Percentiles rank a stretch among this genome's conserved stretches.
These are phyloP conservation scores for Phytopythium aichiense DNA, from an alignment of 352 stramenopile genomes.

Conservation along the genomic window DNA sequence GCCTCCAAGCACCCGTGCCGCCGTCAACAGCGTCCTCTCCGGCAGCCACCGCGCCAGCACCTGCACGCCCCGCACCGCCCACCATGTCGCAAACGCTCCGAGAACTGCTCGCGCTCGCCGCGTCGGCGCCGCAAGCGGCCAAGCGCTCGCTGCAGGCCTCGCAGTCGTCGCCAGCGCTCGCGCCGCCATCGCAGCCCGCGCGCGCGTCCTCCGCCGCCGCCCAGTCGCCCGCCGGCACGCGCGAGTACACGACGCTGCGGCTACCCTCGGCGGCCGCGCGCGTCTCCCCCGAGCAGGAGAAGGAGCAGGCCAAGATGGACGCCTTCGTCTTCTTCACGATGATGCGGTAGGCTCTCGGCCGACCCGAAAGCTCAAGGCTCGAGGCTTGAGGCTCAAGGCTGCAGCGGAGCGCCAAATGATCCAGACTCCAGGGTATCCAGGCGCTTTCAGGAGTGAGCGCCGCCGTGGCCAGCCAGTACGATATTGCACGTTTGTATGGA, in stretches of 20 bases:
- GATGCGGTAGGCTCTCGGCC: constrained; percentile 25
- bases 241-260: constrained; percentile 17
- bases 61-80: constrained; percentile 15
- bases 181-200: constrained; percentile 16
- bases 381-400: no score
- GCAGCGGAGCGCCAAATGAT: no score
- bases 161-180: constrained; percentile 7
- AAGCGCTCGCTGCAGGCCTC: constrained; percentile 28
- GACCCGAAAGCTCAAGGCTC: no score
- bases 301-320: constrained; percentile 39
- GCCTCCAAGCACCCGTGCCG: constrained; percentile 27
- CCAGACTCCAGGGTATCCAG: no score
- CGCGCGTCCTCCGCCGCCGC: constrained; percentile 6
- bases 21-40: constrained; percentile 20
- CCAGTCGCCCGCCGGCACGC: constrained; percentile 22
- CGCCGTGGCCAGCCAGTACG: no score
- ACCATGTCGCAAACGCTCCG: constrained; percentile 43
- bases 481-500: constrained; percentile 1
- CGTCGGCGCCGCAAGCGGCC: constrained; percentile 15
- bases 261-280: constrained; percentile 7
- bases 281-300: constrained; percentile 23
- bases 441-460: not conserved
- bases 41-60: constrained; percentile 32
- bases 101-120: constrained; percentile 37
- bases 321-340: constrained; percentile 41